Conservation (phyloP, 495 filamentous ascomycete species). For the Melanomma pulvis-pyrius region DNA sequence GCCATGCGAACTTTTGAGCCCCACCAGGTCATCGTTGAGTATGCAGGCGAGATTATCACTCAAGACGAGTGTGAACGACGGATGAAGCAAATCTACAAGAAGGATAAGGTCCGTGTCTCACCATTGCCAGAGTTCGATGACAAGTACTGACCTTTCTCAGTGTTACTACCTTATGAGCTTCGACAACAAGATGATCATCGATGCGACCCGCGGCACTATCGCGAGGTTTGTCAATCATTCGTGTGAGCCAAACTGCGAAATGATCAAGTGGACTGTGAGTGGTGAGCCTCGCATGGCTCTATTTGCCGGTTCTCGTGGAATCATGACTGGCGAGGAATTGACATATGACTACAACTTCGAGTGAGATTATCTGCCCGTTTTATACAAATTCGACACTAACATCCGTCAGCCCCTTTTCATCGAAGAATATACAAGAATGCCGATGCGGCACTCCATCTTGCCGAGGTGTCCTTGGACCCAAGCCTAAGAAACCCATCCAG, state of each 20-base stretch:
- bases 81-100: slow-evolving; percentile 89
- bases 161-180: slow-evolving; percentile 98
- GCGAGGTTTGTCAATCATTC: slow-evolving; percentile 98
- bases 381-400: not conserved
- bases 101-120: slow-evolving; percentile 71
- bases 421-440: slow-evolving; percentile 48
- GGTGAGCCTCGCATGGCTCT: slow-evolving; percentile 96
- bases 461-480: slow-evolving; percentile 49
- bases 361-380: slow-evolving; percentile 45
- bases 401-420: slow-evolving; percentile 45
- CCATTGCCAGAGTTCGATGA: not conserved
- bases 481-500: slow-evolving; percentile 32
- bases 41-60: slow-evolving; percentile 95
- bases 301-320: slow-evolving; percentile 85
- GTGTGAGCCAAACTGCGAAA: slow-evolving; percentile 93
- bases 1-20: slow-evolving; percentile 84
- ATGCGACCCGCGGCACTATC: slow-evolving; percentile 92
- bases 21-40: slow-evolving; percentile 96
- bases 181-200: slow-evolving; percentile 98
- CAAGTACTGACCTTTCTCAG: slow-evolving; percentile 40
- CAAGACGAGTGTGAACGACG: slow-evolving; percentile 88
- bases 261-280: slow-evolving; percentile 97
- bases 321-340: slow-evolving; percentile 92
- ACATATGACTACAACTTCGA: slow-evolving; percentile 99
- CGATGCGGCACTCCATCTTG: slow-evolving; percentile 49